Evolutionary conservation across 2,329 filamentous ascomycete genomes (phyloP).

Genomic region (Tolypocladium amazonense): DNA sequence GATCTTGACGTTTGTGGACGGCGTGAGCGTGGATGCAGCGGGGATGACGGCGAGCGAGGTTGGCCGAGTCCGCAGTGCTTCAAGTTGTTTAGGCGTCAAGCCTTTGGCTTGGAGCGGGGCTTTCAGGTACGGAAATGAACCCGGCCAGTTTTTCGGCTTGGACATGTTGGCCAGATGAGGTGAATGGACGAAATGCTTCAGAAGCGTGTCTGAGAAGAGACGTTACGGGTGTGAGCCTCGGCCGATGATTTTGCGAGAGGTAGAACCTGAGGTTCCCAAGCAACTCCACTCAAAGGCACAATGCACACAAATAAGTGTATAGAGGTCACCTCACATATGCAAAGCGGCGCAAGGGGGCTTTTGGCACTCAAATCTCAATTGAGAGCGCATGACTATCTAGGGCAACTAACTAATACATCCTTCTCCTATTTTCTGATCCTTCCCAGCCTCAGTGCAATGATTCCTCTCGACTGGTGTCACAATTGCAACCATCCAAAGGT

Average conservation of each 20-base stretch:
- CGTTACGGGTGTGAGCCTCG: neutral
- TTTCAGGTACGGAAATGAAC: conserved; percentile 39
- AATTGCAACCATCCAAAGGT: neutral
- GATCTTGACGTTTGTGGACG: conserved; percentile 42
- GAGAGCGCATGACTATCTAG: neutral
- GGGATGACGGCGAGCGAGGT: conserved; percentile 12
- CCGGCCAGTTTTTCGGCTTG: conserved; percentile 48
- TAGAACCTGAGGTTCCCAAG: too few species aligned
- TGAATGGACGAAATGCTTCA: neutral
- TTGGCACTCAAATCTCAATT: neutral
- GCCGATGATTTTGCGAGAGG: neutral
- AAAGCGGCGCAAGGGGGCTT: neutral
- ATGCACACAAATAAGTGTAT: too few species aligned
- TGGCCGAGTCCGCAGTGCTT: conserved; percentile 21
- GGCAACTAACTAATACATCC: neutral
- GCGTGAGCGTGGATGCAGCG: conserved; percentile 25
- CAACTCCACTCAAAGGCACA: too few species aligned
- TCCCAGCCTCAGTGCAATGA: neutral
- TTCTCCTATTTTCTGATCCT: neutral
- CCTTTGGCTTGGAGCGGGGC: conserved; percentile 35
- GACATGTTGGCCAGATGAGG: conserved; percentile 13
- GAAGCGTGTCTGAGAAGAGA: neutral
- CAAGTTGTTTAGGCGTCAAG: conserved; percentile 30
- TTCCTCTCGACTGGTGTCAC: neutral
- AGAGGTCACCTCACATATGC: neutral